Evolutionary conservation across 441 rosid genomes (phyloP), one percentile per base, ranked within the genome.

Genomic region (Gossypium davidsonii): DNA sequence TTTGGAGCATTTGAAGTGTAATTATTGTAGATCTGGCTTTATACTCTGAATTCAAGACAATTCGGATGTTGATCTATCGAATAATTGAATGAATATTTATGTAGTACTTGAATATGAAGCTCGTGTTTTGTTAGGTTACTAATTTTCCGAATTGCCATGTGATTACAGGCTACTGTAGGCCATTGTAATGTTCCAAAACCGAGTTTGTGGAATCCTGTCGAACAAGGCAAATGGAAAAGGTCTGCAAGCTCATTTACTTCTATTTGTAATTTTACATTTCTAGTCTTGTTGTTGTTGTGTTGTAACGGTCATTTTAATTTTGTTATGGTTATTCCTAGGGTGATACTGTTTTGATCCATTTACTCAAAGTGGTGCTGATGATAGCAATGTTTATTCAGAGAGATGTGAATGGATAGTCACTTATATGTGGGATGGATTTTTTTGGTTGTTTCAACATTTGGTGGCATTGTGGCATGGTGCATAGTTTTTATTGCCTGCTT

Each of bases 151-250:
- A 69, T 71, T 69, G n/a, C 51, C 17, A 66, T 75, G 67, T 48
- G 68, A 48, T 71, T 74, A 74, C 90, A 91, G 98, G 98, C 98
- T 60, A 90, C 90, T n/a, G 75, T 89, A 51, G 99, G 99, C 75
- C 93, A 91, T 73, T 96, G 99, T 83, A 92, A 88, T 74, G 76
- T 81, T 31, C 84, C 98, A 0, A 96, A 93, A 80, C 98, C 99
- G 11, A 91, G 96, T 78, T 79, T 89, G 18, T 96, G 99, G 99
- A 93, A 85, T 78, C 98, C 97, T 18, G 97, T 91, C 7, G 98
- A 93, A 78, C 97, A 85, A 82, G 88, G 92, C 85, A 93, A 93
- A 80, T 96, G 99, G 99, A 88, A 85, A 85, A 93, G 99, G 99
- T 96, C 73, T 51, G 88, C 76, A 11, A 70, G 44, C 61, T 31